These are phyloP conservation scores for Acacia concinna DNA, from an alignment of 331 rosid genomes.

Conservation along the genomic window DNA sequence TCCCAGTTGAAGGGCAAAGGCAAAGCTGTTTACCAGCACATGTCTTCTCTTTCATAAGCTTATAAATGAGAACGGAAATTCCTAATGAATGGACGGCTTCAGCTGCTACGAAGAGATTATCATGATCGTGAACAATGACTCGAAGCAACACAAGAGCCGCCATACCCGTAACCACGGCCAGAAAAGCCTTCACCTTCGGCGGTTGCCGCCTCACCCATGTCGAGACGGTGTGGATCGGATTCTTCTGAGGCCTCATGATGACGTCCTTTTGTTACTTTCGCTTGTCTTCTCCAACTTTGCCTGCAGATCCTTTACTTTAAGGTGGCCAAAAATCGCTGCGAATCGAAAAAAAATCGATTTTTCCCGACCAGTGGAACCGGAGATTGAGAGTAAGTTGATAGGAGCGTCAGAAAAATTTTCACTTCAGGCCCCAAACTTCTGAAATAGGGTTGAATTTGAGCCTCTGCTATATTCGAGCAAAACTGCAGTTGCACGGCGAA, in stretches of 20 bases:
- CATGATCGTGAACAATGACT: slow-evolving; percentile 80
- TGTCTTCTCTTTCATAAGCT: slow-evolving; percentile 86
- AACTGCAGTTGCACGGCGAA: neutral
- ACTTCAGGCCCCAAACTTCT: neutral
- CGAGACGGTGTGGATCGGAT: slow-evolving; percentile 57
- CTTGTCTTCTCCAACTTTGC: neutral
- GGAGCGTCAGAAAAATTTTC: slow-evolving; percentile 1
- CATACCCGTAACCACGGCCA: slow-evolving; percentile 83
- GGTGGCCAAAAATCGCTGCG: slow-evolving; percentile 25
- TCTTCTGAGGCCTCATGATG: slow-evolving; percentile 51
- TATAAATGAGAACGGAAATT: slow-evolving; percentile 79
- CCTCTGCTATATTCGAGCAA: neutral
- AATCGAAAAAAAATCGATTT: slow-evolving; percentile 1
- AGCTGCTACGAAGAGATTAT: slow-evolving; percentile 84
- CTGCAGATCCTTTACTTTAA: slow-evolving; percentile 14
- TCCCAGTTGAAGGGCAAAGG: neutral
- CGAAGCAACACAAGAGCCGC: slow-evolving; percentile 78
- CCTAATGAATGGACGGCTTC: slow-evolving; percentile 96
- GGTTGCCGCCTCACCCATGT: slow-evolving; percentile 86
- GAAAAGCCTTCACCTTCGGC: slow-evolving; percentile 85
- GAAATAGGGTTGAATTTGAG: slow-evolving; percentile 7
- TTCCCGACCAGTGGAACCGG: neutral
- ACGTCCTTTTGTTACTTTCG: neutral
- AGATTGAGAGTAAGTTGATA: neutral
- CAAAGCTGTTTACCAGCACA: slow-evolving; percentile 60